Evolutionary conservation across 108 stramenopile species (phyloP).

Genomic region (Discostella pseudostelligera): DNA sequence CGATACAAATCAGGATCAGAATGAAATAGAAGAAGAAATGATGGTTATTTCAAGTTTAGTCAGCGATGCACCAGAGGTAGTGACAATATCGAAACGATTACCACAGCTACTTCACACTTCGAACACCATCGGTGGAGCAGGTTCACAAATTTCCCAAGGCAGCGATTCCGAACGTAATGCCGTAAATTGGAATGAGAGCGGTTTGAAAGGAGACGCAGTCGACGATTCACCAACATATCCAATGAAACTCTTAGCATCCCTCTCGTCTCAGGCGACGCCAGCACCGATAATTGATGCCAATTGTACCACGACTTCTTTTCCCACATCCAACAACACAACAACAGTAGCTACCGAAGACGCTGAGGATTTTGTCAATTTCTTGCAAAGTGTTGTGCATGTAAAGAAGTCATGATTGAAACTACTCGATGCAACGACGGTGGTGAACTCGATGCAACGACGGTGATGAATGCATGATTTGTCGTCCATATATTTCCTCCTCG

Average conservation of each 20-base stretch:
- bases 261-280: slow-evolving; percentile 44
- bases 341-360: slow-evolving; percentile 59
- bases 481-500: too few relatives aligned
- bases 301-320: not conserved
- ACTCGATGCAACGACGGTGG: too few relatives aligned
- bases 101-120: slow-evolving; percentile 9
- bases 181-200: slow-evolving; percentile 20
- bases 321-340: slow-evolving; percentile 4
- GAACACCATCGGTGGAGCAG: not conserved
- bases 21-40: slow-evolving; percentile 63
- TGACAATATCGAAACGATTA: slow-evolving; percentile 24
- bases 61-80: slow-evolving; percentile 52
- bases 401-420: not conserved
- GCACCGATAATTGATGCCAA: slow-evolving; percentile 26
- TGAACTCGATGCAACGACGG: not conserved
- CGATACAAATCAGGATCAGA: not conserved
- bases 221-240: slow-evolving; percentile 22
- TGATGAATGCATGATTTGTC: not conserved
- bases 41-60: slow-evolving; percentile 67
- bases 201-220: slow-evolving; percentile 4
- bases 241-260: slow-evolving; percentile 48
- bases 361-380: slow-evolving; percentile 73
- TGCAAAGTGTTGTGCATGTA: slow-evolving; percentile 53
- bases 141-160: not conserved
- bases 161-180: not conserved